phyloP scores from a whole-genome alignment of 225 moss, liverwort and hornwort species.

The Marchantia polymorpha region DNA sequence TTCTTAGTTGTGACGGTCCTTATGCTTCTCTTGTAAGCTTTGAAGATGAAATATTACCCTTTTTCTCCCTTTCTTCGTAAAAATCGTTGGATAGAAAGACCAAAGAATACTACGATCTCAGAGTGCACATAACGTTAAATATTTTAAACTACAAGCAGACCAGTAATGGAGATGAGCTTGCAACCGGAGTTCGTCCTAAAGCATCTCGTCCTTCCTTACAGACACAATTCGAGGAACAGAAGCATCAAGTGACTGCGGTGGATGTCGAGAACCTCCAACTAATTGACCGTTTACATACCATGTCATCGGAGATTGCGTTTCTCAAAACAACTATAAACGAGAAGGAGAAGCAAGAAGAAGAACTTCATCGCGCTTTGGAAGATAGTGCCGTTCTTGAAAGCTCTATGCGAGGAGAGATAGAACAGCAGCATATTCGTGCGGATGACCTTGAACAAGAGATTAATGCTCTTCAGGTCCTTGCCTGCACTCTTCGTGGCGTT shows the following conservation, averaged over 20 bases:
- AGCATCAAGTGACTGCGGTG: constrained; percentile 88
- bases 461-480: constrained; percentile 68
- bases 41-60: neutral
- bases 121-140: neutral
- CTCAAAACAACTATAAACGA: constrained; percentile 76
- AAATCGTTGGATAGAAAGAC: too few relatives aligned
- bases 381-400: constrained; percentile 82
- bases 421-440: constrained; percentile 68
- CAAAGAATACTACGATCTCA: too few relatives aligned
- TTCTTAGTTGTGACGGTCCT: neutral
- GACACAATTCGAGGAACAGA: constrained; percentile 91
- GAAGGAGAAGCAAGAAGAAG: constrained; percentile 81
- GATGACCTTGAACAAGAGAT: constrained; percentile 81
- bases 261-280: constrained; percentile 98
- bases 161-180: neutral
- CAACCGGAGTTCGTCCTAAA: neutral
- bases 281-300: constrained; percentile 89
- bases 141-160: neutral
- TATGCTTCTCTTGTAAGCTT: neutral
- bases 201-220: constrained; percentile 23
- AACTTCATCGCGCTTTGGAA: constrained; percentile 80
- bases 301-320: constrained; percentile 94
- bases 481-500: neutral
- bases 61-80: neutral
- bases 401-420: constrained; percentile 92